Conservation (phyloP, 1,139 yeast species). For the Kodamaea fungicola region DNA sequence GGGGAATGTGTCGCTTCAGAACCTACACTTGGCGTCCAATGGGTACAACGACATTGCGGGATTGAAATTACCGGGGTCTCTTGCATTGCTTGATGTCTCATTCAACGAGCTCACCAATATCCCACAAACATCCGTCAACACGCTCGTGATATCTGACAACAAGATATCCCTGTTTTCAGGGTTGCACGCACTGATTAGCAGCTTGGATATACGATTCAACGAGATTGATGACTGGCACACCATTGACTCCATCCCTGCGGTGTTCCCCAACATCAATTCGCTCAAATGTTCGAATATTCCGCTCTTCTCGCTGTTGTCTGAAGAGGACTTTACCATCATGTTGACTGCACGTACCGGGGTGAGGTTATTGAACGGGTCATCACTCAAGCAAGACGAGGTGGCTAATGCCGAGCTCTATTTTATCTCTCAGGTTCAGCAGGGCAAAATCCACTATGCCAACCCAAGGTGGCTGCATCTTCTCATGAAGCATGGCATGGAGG, state of each 20-base stretch:
- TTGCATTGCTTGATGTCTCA: slow-evolving; percentile 42
- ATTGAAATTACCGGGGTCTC: slow-evolving; percentile 7
- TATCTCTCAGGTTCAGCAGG: slow-evolving; percentile 45
- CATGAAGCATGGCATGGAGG: slow-evolving; percentile 20
- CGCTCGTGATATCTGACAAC: slow-evolving; percentile 24
- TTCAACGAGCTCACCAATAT: slow-evolving; percentile 33
- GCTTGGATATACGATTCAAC: slow-evolving; percentile 50
- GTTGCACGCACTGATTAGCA: slow-evolving; percentile 3
- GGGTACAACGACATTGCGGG: slow-evolving; percentile 20
- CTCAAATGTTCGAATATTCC: slow-evolving; percentile 56
- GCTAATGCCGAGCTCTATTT: slow-evolving; percentile 67
- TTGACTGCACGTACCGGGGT: slow-evolving; percentile 45
- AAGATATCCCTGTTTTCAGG: slow-evolving; percentile 9
- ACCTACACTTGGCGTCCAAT: slow-evolving; percentile 50
- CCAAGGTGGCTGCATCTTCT: slow-evolving; percentile 26
- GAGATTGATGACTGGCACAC: slow-evolving; percentile 42
- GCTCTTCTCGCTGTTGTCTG: slow-evolving; percentile 29
- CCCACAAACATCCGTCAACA: slow-evolving; percentile 22
- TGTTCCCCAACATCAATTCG: slow-evolving; percentile 37
- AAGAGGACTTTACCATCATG: slow-evolving; percentile 36
- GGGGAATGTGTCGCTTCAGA: slow-evolving; percentile 42
- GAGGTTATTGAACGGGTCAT: slow-evolving; percentile 55
- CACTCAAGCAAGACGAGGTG: slow-evolving; percentile 45
- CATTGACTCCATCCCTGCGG: slow-evolving; percentile 36
- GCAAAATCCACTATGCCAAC: slow-evolving; percentile 23